Evolutionary conservation across 257 asterid species (phyloP), one percentile per base, ranked within the genome.

Genomic region (Scutellaria barbata): DNA sequence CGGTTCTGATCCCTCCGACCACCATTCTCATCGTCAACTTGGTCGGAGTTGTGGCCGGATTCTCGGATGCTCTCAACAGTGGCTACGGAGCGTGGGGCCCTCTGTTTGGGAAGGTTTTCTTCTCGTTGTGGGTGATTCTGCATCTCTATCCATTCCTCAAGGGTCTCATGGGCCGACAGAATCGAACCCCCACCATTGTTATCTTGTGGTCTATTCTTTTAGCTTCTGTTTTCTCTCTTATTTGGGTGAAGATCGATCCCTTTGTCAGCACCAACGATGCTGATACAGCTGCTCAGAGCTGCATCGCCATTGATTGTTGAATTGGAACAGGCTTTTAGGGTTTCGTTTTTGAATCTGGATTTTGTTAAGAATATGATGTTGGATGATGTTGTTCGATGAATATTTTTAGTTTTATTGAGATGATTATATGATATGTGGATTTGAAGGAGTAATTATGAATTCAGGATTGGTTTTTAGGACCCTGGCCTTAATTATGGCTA

Each of bases 51-150:
- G 96, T 92, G 22, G 99, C 99, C 0, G 99, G 99, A 20, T 88
- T 91, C 52, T 91, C 99, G 0, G 99, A 91, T 50, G 99, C 99
- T 1, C 81, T 94, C 30, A 94, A 94, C 86, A 88, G 84, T 10
- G 99, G 99, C 4, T 94, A 94, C 52, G 99, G 83, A 14, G 62
- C 98, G 0, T 94, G 99, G 99, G 99, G 99, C 0, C 97, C 99
- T 16, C 50, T 94, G 39, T 94, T 94, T 55, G 99, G 99, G 3
- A 94, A 94, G 69, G 93, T 91, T 0, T 91, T 91, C 86, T 94
- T 94, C 69, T 79, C 99, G 0, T 89, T 89, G 71, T 94, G 99
- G 99, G 99, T 94, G 82, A 89, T 94, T 6, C 64, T 89, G 25
- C 98, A 90, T 76, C 85, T 93, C 9, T 93, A 90, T 64, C 99